Percentiles rank a stretch among this genome's conserved stretches.
Conservation (phyloP, 2,329 filamentous ascomycete genomes). For the Chrysosporium keratinophilum region DNA sequence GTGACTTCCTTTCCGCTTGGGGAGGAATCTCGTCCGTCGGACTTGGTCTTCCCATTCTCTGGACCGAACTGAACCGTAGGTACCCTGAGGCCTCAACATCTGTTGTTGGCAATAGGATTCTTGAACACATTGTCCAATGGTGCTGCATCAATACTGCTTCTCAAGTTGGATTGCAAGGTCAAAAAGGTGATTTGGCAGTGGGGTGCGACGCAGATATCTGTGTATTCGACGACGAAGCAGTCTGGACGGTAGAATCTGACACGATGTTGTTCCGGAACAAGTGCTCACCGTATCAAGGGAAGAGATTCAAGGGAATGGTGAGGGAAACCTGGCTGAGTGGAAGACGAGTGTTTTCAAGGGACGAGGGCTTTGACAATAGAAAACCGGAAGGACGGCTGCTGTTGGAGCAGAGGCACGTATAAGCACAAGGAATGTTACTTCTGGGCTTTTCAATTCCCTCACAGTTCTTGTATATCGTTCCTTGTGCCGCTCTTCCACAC, state of each 20-base stretch:
- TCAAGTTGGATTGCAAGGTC: constrained; percentile 73
- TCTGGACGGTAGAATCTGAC: constrained; percentile 61
- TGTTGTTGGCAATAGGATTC: constrained; percentile 23
- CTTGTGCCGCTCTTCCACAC: neutral
- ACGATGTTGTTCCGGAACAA: constrained; percentile 95
- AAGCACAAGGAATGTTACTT: neutral
- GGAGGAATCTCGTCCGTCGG: constrained; percentile 92
- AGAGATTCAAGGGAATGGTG: constrained; percentile 65
- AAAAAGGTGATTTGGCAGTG: constrained; percentile 68
- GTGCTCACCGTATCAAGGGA: constrained; percentile 81
- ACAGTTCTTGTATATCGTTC: neutral
- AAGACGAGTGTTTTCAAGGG: constrained; percentile 59
- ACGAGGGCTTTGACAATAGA: constrained; percentile 35
- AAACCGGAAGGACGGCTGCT: constrained; percentile 31
- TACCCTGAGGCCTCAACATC: constrained; percentile 33
- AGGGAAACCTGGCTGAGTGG: constrained; percentile 79
- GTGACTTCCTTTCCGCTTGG: constrained; percentile 95
- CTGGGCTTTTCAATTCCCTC: neutral
- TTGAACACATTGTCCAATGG: constrained; percentile 73
- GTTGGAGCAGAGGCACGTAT: constrained; percentile 16
- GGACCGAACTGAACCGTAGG: constrained; percentile 57
- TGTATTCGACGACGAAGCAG: constrained; percentile 75
- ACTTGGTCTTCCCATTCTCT: constrained; percentile 79
- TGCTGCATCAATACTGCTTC: constrained; percentile 77
- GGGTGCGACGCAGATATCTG: constrained; percentile 87